Evolutionary conservation across 345 rosid species (phyloP).

Genomic region (Salix exigua): DNA sequence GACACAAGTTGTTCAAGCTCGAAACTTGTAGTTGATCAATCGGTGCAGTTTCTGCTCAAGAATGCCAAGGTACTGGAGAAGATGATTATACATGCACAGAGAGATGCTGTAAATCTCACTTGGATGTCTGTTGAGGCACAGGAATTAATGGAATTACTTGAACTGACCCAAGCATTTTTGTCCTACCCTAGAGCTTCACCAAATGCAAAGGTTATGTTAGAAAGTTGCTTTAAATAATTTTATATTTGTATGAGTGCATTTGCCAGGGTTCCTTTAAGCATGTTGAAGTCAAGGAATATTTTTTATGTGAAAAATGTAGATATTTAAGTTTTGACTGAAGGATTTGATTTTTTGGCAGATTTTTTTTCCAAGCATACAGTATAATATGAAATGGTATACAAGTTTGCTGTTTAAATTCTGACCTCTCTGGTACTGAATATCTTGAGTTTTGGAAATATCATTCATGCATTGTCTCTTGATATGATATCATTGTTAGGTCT

Average conservation of each 20-base stretch:
- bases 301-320: no score
- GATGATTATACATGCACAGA: neutral
- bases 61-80: constrained; percentile 10
- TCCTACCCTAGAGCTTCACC: neutral
- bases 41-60: constrained; percentile 11
- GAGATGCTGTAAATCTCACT: neutral
- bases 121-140: neutral
- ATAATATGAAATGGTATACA: no score
- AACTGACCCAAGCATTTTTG: neutral
- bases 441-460: neutral
- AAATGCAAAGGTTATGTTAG: neutral
- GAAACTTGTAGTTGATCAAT: neutral
- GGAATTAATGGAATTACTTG: neutral
- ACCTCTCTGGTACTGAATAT: no score
- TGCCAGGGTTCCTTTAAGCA: no score
- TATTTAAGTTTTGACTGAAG: no score
- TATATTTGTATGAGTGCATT: no score
- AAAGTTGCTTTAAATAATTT: no score
- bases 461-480: neutral
- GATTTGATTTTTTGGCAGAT: no score
- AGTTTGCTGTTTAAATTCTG: no score
- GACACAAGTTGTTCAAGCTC: neutral
- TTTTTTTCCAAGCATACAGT: no score
- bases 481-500: neutral
- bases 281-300: no score